Evolutionary conservation across 148 eudicot species (phyloP), one percentile per base, ranked within the genome.

Genomic region (Polygonum aviculare): DNA sequence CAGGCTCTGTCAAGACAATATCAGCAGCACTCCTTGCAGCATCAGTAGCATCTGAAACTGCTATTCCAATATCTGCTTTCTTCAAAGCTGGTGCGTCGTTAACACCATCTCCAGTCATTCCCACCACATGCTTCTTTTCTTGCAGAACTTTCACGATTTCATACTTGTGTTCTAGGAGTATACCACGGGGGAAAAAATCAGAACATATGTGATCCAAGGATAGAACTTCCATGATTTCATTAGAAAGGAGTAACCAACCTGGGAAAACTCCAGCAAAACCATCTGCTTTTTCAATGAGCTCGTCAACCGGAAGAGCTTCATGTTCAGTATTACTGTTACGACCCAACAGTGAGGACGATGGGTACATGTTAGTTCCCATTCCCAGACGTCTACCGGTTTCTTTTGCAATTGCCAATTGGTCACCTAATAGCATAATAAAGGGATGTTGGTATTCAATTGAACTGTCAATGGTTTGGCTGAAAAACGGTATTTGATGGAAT

Each of bases 21-120:
- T 90, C 93, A 79, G 93, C 78, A 33, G 93, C 93, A 83, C 88
- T 80, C 78, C 89, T 83, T 51, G 93, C 93, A 78, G 89, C 93
- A 80, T 90, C 91, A 62, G 93, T 90, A 38, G 93, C 87, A 82
- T 90, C 91, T 40, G 89, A 84, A 60, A 90, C 93, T 57, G 93
- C 93, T 74, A 89, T 89, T 74, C 93, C 93, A 52, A 89, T 89
- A 80, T 89, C 93, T 76, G 93, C 93, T 81, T 87, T 90, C 82
- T 90, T 90, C 48, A 90, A 82, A 76, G 93, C 93, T 26, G 91
- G 91, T 63, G 91, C 93, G 67, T 90, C 93, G 52, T 90, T 87
- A 14, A 87, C 93, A 69, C 93, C 91, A 82, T 90, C 93, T 57
- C 93, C 93, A 0, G 91, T 90, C 91, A 90, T 90, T 75, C 93